Conservation (phyloP, 1,284 basidiomycete genomes). For the Irpex sp. region DNA sequence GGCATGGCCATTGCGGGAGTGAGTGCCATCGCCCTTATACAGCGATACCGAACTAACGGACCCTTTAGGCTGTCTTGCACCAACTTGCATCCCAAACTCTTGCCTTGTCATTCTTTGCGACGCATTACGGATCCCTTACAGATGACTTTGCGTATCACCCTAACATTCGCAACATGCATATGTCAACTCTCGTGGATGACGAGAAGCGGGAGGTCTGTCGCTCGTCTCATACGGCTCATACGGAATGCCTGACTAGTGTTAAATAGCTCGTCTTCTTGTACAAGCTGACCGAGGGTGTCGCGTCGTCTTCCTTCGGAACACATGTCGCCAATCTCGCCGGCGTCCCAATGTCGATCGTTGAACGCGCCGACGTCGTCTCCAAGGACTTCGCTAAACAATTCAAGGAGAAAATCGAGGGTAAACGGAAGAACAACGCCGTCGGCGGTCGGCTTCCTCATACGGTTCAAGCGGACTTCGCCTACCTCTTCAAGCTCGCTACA, state of each 20-base stretch:
- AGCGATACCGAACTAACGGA: slow-evolving; percentile 2
- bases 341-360: slow-evolving; percentile 77
- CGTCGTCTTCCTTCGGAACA: slow-evolving; percentile 90
- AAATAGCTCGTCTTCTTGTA: slow-evolving; percentile 79
- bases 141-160: slow-evolving; percentile 90
- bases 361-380: slow-evolving; percentile 84
- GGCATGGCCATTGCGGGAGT: slow-evolving; percentile 94
- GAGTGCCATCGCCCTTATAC: slow-evolving; percentile 21
- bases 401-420: slow-evolving; percentile 68
- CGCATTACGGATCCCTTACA: slow-evolving; percentile 85
- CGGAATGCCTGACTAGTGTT: slow-evolving; percentile 31
- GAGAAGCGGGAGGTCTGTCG: slow-evolving; percentile 74
- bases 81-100: slow-evolving; percentile 89
- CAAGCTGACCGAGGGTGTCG: slow-evolving; percentile 87
- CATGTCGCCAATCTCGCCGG: slow-evolving; percentile 88
- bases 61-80: slow-evolving; percentile 78
- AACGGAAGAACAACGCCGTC: slow-evolving; percentile 49
- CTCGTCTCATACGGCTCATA: neutral
- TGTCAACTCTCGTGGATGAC: slow-evolving; percentile 91
- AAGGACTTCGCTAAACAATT: slow-evolving; percentile 86
- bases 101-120: slow-evolving; percentile 83
- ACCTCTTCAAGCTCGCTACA: slow-evolving; percentile 57
- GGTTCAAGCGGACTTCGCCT: slow-evolving; percentile 86
- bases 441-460: slow-evolving; percentile 66
- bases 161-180: slow-evolving; percentile 91